Percentiles rank a stretch among this genome's conserved stretches.
These are phyloP conservation scores for Quercus wislizeni DNA, from an alignment of 306 rosid genomes.

Conservation along the genomic window DNA sequence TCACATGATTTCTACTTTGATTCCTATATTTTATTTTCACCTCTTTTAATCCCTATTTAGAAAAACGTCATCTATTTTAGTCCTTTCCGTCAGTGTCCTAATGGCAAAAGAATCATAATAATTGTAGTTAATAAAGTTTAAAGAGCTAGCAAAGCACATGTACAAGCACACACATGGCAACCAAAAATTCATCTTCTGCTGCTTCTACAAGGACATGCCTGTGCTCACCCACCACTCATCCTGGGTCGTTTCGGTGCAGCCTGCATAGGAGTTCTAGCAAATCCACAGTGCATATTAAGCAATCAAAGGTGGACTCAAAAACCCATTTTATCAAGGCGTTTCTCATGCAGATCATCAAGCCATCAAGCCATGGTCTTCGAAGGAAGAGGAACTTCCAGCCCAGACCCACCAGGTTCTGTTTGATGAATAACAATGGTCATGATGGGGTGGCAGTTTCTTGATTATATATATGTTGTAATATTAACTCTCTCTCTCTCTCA, in stretches of 20 bases:
- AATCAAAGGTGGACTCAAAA: slow-evolving; percentile 1
- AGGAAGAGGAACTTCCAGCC: slow-evolving; percentile 24
- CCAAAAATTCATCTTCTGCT: background rate
- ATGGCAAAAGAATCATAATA: background rate
- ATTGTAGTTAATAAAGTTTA: too few species aligned
- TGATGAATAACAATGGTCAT: slow-evolving; percentile 8
- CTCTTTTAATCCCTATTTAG: rapidly evolving
- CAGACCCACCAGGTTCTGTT: slow-evolving; percentile 30
- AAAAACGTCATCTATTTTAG: too few species aligned
- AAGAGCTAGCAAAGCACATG: background rate
- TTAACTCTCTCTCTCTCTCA: background rate
- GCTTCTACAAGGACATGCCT: slow-evolving; percentile 33
- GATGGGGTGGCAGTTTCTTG: slow-evolving; percentile 16
- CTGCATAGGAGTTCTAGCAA: slow-evolving; percentile 27
- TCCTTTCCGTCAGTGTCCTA: rapidly evolving
- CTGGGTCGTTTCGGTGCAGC: slow-evolving; percentile 66
- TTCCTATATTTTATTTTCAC: too few species aligned
- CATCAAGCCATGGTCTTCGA: slow-evolving; percentile 16
- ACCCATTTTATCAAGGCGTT: slow-evolving; percentile 6
- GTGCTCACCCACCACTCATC: slow-evolving; percentile 63
- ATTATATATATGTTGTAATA: background rate
- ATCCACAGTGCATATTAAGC: background rate
- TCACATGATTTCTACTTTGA: rapidly evolving
- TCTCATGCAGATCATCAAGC: slow-evolving; percentile 22
- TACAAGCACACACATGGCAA: background rate